Base-by-base conservation (phyloP, 2,329 filamentous ascomycete species). In the Aspergillus intermedius region DNA sequence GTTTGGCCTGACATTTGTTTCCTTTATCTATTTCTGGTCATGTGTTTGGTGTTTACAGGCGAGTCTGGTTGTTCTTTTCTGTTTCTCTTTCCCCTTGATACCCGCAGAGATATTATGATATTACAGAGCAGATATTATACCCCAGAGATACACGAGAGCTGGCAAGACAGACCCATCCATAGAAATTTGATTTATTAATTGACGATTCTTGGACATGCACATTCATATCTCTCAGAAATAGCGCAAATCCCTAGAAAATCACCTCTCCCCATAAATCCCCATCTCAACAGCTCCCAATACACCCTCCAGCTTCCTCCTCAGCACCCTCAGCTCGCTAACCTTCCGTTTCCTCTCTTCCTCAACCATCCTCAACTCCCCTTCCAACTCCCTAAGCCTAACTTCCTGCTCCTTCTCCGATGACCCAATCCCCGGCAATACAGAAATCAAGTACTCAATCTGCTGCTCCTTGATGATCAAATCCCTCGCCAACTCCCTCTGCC, bases 401-500 rank as follows among this genome's bases (percentile, higher is more conserved):
- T 72, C 70, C 54, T 77, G 74, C 60, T 74, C 67, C 35, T 63
- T 64, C 55, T 74, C 70, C 10, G 65, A 71, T 9, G 65, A 66
- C 9, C 67, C 72, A 23, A 75, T 71, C 13, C 74, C 74, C 0
- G 74, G 74, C 42, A 77, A 51, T 23, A 70, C 66, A 5, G 67
- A 67, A 39, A 76, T 72, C 45, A 77, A 52, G 45, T 73, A 69
- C 60, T 77, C 74, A 47, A 77, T 76, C 64, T 77, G 74, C 61
- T 75, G 71, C 47, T 74, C 71, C 57, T 77, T 77, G 49, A 74
- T 67, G 37, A 77, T 69, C 2, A 77, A 59, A 52, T 77, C 74
- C 3, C 72, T 65, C n/a, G 73, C 73, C 5, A 77, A 56, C 51
- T 77, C 74, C 9, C 67, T 62, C 60, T 75, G 73, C 5, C 73